Conservation (phyloP, 306 rosid species). For the Malus fusca region DNA sequence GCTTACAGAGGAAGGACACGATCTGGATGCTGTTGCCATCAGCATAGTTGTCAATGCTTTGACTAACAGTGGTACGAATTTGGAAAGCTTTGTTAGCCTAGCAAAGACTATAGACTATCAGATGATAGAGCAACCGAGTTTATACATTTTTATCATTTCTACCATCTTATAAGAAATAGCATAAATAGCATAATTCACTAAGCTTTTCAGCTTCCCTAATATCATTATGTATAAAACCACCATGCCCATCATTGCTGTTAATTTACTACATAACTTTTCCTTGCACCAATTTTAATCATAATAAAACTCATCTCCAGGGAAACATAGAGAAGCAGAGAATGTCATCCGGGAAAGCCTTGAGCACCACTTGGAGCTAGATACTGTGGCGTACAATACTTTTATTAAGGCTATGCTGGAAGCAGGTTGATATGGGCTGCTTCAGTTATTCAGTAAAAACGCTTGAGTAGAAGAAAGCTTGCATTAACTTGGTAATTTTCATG, state of each 20-base stretch:
- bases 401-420: slow-evolving; percentile 89
- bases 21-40: slow-evolving; percentile 65
- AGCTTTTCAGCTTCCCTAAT: not conserved
- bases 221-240: not conserved
- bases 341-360: slow-evolving; percentile 50
- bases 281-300: not conserved
- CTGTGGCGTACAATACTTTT: slow-evolving; percentile 88
- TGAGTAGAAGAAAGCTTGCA: slow-evolving; percentile 20
- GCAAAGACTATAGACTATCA: not conserved
- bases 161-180: not conserved
- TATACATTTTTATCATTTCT: not conserved
- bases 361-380: slow-evolving; percentile 58
- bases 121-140: not conserved
- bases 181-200: not conserved
- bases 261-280: not conserved
- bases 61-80: slow-evolving; percentile 53
- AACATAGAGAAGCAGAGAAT: slow-evolving; percentile 64
- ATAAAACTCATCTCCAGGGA: slow-evolving; percentile 40
- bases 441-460: slow-evolving; percentile 1
- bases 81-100: not conserved
- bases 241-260: not conserved
- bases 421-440: slow-evolving; percentile 40
- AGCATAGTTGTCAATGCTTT: slow-evolving; percentile 78
- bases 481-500: slow-evolving; percentile 15
- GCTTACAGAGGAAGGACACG: slow-evolving; percentile 45